Evolutionary conservation across 169 alveolate species (phyloP).

Genomic region (Plasmodium cynomolgi): DNA sequence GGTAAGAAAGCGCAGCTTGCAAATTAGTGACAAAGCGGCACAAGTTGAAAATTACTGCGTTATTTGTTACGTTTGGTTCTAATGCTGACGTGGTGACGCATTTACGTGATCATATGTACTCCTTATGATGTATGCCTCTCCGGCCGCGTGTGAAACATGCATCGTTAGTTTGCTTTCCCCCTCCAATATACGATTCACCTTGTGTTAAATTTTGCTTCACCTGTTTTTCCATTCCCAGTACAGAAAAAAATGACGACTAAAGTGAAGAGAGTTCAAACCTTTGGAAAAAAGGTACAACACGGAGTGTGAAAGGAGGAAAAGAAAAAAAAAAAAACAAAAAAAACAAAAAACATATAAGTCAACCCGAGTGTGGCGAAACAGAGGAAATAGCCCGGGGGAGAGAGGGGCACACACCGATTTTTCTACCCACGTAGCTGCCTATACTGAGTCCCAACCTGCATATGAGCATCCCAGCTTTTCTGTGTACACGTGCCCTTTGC

Average conservation of each 20-base stretch:
- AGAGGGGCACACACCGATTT: not conserved
- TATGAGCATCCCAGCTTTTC: not conserved
- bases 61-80: not conserved
- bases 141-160: not conserved
- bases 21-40: not conserved
- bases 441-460: conserved; percentile 78
- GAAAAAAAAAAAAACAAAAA: not conserved
- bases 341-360: not conserved
- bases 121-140: not conserved
- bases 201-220: not conserved
- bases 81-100: not conserved
- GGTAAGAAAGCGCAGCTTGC: not conserved
- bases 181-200: not conserved
- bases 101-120: not conserved
- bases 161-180: not conserved
- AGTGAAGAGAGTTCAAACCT: conserved; percentile 94
- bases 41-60: not conserved
- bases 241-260: conserved; percentile 69
- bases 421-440: not conserved
- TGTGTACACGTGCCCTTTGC: not conserved
- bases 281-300: conserved; percentile 91
- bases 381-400: not conserved
- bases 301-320: not conserved
- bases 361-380: not conserved
- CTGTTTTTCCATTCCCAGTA: not conserved